Percentiles rank a stretch among this genome's conserved stretches.
These are phyloP conservation scores for Citrullus colocynthis DNA, from an alignment of 306 rosid genomes.

Conservation along the genomic window DNA sequence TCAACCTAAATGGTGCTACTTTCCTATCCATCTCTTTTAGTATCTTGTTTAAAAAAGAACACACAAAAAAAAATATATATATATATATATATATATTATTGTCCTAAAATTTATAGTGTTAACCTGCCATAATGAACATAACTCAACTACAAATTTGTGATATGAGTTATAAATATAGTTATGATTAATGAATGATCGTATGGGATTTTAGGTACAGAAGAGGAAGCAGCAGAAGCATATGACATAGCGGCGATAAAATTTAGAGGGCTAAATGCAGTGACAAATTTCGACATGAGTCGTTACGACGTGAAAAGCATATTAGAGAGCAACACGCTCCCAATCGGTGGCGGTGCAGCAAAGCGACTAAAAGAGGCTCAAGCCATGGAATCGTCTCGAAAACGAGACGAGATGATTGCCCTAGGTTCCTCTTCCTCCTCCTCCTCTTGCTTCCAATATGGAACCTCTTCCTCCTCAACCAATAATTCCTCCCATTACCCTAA, in stretches of 20 bases:
- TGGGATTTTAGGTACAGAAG: constrained; percentile 57
- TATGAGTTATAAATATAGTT: not conserved
- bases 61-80: too few species aligned
- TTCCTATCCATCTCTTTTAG: too few species aligned
- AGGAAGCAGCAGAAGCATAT: constrained; percentile 98
- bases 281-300: constrained; percentile 93
- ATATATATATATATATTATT: too few species aligned
- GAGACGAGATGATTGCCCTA: constrained; percentile 68
- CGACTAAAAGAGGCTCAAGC: constrained; percentile 91
- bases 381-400: constrained; percentile 66
- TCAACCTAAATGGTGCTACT: too few species aligned
- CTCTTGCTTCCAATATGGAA: constrained; percentile 37
- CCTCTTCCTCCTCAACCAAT: constrained; percentile 1
- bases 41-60: too few species aligned
- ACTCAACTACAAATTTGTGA: too few species aligned
- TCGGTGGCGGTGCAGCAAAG: constrained; percentile 93
- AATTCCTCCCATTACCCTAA: constrained; percentile 29
- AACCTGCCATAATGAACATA: too few species aligned
- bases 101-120: too few species aligned
- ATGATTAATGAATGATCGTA: not conserved
- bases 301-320: constrained; percentile 87
- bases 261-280: constrained; percentile 83
- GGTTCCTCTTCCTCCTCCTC: constrained; percentile 14
- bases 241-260: constrained; percentile 96
- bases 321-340: constrained; percentile 84